Conservation (phyloP, 345 rosid species). For the Gossypium herbaceum region DNA sequence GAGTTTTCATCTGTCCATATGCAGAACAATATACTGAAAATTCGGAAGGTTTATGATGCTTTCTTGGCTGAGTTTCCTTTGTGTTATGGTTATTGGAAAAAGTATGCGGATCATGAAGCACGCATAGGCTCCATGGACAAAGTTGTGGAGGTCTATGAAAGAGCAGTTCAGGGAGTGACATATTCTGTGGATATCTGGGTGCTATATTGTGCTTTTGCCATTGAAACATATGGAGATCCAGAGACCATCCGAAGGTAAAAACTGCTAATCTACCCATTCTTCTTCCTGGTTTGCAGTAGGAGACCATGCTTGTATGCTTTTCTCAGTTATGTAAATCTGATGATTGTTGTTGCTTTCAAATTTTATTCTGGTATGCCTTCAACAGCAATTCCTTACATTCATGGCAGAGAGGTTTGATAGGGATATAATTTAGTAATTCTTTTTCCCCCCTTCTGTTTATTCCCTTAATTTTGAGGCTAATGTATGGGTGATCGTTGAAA, state of each 20-base stretch:
- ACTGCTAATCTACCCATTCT: conserved; percentile 13
- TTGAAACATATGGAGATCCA: conserved; percentile 83
- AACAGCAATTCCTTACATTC: conserved; percentile 62
- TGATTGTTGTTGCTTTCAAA: conserved; percentile 50
- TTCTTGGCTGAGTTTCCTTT: conserved; percentile 89
- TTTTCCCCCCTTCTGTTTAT: conserved; percentile 30
- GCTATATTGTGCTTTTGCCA: conserved; percentile 81
- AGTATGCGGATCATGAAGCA: conserved; percentile 95
- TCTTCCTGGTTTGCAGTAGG: conserved; percentile 27
- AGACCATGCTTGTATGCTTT: conserved; percentile 27
- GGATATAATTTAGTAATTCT: conserved; percentile 40
- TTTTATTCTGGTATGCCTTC: conserved; percentile 58
- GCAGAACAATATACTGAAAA: conserved; percentile 82
- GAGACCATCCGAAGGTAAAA: conserved; percentile 89
- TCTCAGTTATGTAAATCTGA: conserved; percentile 32
- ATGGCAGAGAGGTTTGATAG: conserved; percentile 62
- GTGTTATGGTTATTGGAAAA: conserved; percentile 99
- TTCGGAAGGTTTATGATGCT: conserved; percentile 77
- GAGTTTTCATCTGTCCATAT: conserved; percentile 19
- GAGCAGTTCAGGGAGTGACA: conserved; percentile 87
- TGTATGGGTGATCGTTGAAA: conserved; percentile 28
- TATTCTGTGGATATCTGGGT: conserved; percentile 98
- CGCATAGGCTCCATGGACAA: conserved; percentile 84
- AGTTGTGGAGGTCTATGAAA: conserved; percentile 92
- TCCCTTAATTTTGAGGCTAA: conserved; percentile 34